A percentile compares a stretch with the other conserved stretches of the same genome.
phyloP scores from a whole-genome alignment of 768 basidiomycete species.

The Russula earlei region DNA sequence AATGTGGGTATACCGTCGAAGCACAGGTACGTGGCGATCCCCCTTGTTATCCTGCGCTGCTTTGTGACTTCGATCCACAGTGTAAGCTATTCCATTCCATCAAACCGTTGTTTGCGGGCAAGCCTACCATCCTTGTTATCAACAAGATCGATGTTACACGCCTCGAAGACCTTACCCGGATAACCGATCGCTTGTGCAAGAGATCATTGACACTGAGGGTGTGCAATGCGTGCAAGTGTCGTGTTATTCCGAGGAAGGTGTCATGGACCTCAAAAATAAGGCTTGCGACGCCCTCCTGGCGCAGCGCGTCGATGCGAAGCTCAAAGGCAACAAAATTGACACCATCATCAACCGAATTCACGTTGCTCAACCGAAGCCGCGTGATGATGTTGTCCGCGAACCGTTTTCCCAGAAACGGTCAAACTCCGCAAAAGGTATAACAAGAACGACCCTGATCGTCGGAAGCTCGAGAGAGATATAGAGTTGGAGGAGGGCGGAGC shows the following conservation, averaged over 20 bases:
- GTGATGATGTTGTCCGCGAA: slow-evolving; percentile 82
- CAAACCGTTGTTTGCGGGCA: slow-evolving; percentile 91
- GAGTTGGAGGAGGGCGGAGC: slow-evolving; percentile 84
- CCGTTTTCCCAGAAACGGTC: slow-evolving; percentile 82
- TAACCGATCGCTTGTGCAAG: slow-evolving; percentile 71
- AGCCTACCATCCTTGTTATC: slow-evolving; percentile 89
- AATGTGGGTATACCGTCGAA: slow-evolving; percentile 95
- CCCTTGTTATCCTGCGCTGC: background rate
- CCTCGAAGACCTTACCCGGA: slow-evolving; percentile 74
- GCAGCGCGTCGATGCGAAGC: slow-evolving; percentile 87
- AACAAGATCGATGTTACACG: slow-evolving; percentile 96
- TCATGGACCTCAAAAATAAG: slow-evolving; percentile 91
- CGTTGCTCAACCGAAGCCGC: slow-evolving; percentile 81
- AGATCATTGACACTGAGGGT: slow-evolving; percentile 68
- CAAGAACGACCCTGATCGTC: slow-evolving; percentile 74
- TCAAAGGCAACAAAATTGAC: slow-evolving; percentile 90
- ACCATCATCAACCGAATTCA: slow-evolving; percentile 91
- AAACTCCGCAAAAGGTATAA: slow-evolving; percentile 75
- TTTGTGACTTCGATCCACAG: slow-evolving; percentile 31
- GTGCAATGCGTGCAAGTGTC: slow-evolving; percentile 79
- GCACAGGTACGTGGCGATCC: slow-evolving; percentile 59
- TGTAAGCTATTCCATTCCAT: slow-evolving; percentile 99
- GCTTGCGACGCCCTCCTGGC: slow-evolving; percentile 95
- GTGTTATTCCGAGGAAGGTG: slow-evolving; percentile 93
- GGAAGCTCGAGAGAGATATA: slow-evolving; percentile 64